Evolutionary conservation across 2,329 filamentous ascomycete genomes (phyloP).

Genomic region (Cladophialophora exuberans): DNA sequence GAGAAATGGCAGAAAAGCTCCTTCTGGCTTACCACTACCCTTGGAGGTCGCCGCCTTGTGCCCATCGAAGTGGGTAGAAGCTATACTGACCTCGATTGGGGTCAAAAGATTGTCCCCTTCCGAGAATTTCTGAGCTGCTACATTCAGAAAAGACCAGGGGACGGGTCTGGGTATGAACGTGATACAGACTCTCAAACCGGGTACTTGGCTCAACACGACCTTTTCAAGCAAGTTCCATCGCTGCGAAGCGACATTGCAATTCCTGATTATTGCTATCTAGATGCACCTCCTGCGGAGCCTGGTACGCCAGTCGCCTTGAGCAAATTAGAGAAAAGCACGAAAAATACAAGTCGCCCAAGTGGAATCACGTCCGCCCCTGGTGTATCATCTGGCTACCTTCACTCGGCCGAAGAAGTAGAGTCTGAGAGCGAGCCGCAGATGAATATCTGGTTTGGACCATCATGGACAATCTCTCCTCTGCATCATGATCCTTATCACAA

Average conservation of each 20-base stretch:
- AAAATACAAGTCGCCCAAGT: conserved; percentile 15
- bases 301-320: conserved; percentile 50
- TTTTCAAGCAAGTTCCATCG: conserved; percentile 79
- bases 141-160: conserved; percentile 48
- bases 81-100: conserved; percentile 85
- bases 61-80: conserved; percentile 84
- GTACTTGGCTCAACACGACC: conserved; percentile 90
- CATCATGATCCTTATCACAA: conserved; percentile 97
- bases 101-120: conserved; percentile 78
- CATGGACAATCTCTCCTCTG: conserved; percentile 84
- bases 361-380: conserved; percentile 27
- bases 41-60: conserved; percentile 76
- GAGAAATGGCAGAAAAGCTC: conserved; percentile 71
- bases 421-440: conserved; percentile 51
- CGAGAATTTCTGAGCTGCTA: conserved; percentile 68
- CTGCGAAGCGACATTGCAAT: conserved; percentile 75
- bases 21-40: conserved; percentile 75
- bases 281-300: conserved; percentile 61
- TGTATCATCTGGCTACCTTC: conserved; percentile 9
- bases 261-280: conserved; percentile 82
- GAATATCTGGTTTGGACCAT: conserved; percentile 92
- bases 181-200: conserved; percentile 52
- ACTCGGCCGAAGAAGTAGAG: conserved; percentile 29
- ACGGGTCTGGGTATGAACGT: not conserved
- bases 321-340: conserved; percentile 33